phyloP scores from a whole-genome alignment of 169 alveolate species.

The Toxoplasma gondii region DNA sequence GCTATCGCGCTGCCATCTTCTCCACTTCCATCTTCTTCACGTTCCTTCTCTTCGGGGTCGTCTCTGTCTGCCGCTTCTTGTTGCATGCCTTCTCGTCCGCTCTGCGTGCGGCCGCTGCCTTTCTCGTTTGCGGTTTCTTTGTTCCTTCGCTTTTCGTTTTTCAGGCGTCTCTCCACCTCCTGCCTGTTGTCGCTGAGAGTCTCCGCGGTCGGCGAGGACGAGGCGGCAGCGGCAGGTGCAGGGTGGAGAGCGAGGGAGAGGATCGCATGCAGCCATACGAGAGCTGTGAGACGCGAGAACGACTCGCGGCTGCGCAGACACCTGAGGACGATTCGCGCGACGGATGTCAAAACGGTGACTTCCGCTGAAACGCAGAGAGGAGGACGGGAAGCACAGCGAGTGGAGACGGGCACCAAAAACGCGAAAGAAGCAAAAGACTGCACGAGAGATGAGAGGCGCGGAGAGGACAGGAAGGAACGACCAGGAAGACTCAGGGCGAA shows the following conservation, averaged over 20 bases:
- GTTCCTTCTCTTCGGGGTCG: no score
- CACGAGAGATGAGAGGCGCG: not conserved
- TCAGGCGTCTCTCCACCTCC: not conserved
- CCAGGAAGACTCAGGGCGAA: not conserved
- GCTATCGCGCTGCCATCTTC: not conserved
- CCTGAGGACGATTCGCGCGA: slow-evolving; percentile 53
- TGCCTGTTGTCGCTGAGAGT: not conserved
- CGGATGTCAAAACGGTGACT: slow-evolving; percentile 38
- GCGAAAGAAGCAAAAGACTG: not conserved
- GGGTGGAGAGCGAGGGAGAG: slow-evolving; percentile 58
- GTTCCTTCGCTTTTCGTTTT: not conserved
- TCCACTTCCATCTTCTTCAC: not conserved
- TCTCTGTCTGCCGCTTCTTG: not conserved
- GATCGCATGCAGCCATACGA: slow-evolving; percentile 67
- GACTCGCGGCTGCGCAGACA: slow-evolving; percentile 61
- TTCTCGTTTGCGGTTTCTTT: not conserved
- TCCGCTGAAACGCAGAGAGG: slow-evolving; percentile 19
- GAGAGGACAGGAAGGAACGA: not conserved
- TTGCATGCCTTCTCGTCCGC: not conserved
- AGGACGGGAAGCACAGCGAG: not conserved
- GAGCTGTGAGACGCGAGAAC: slow-evolving; percentile 67
- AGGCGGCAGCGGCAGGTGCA: slow-evolving; percentile 38
- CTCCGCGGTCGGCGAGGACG: slow-evolving; percentile 20
- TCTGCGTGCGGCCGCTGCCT: not conserved
- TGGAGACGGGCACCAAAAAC: not conserved